A percentile compares a stretch with the other conserved stretches of the same genome.
These are phyloP conservation scores for Fusarium pseudograminearum DNA, from an alignment of 2,329 filamentous ascomycete genomes.

Conservation along the genomic window DNA sequence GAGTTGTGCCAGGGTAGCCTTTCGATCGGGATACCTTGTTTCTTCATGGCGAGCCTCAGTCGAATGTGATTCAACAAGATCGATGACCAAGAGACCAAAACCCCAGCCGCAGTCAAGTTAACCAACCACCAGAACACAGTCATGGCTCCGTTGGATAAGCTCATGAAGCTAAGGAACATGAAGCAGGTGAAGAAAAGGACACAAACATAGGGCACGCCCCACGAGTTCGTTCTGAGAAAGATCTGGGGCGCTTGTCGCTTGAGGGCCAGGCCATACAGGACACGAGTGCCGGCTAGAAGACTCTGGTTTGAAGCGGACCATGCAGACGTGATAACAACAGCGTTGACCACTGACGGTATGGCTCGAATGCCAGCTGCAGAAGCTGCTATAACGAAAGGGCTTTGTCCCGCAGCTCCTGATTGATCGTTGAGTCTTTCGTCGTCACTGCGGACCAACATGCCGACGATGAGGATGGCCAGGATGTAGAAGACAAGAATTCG, in stretches of 20 bases:
- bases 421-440: slow-evolving; percentile 65
- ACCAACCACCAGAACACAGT: slow-evolving; percentile 76
- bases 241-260: slow-evolving; percentile 69
- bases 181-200: slow-evolving; percentile 66
- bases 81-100: slow-evolving; percentile 72
- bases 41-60: slow-evolving; percentile 64
- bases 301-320: slow-evolving; percentile 77
- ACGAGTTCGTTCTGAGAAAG: slow-evolving; percentile 69
- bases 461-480: slow-evolving; percentile 77
- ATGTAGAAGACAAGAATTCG: slow-evolving; percentile 71
- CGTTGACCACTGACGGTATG: slow-evolving; percentile 80
- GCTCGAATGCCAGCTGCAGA: slow-evolving; percentile 73
- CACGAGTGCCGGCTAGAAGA: slow-evolving; percentile 69
- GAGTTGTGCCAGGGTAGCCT: slow-evolving; percentile 72
- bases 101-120: slow-evolving; percentile 70
- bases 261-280: slow-evolving; percentile 69
- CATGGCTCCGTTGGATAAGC: slow-evolving; percentile 66
- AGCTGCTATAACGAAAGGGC: slow-evolving; percentile 79
- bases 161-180: slow-evolving; percentile 70
- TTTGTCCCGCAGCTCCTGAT: slow-evolving; percentile 57
- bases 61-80: slow-evolving; percentile 72
- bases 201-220: slow-evolving; percentile 72
- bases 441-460: slow-evolving; percentile 71
- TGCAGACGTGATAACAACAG: slow-evolving; percentile 78
- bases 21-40: slow-evolving; percentile 63